A percentile compares a stretch with the other conserved stretches of the same genome.
These are phyloP conservation scores for Psidium guajava DNA, from an alignment of 345 rosid species.

Conservation along the genomic window DNA sequence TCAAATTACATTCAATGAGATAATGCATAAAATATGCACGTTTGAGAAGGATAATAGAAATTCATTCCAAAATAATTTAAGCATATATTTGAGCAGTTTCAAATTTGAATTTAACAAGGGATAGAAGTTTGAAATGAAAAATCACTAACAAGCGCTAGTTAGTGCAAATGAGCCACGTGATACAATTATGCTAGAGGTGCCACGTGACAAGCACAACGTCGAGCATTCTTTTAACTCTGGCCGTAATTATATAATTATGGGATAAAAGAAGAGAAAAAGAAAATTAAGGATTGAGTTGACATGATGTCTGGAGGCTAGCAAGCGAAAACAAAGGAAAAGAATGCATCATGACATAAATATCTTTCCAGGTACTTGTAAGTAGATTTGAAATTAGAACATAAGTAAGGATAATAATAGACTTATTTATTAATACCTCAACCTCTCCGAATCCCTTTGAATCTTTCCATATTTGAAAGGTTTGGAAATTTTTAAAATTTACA, in stretches of 20 bases:
- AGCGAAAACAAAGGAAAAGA: too few species aligned
- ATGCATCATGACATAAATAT: background rate
- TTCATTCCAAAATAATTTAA: too few species aligned
- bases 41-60: background rate
- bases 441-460: background rate
- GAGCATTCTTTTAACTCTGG: too few species aligned
- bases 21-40: too few species aligned
- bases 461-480: background rate
- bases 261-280: background rate
- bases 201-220: too few species aligned
- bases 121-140: background rate
- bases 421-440: background rate
- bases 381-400: background rate
- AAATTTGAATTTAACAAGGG: background rate
- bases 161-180: background rate
- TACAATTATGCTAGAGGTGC: too few species aligned
- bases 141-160: background rate
- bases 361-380: background rate
- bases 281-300: too few species aligned
- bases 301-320: too few species aligned
- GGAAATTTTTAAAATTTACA: background rate
- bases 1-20: too few species aligned
- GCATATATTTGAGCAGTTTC: background rate
- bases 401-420: background rate
- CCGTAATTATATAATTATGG: background rate